Evolutionary conservation across 163 green algal species (phyloP).

Genomic region (Prototheca wickerhamii): DNA sequence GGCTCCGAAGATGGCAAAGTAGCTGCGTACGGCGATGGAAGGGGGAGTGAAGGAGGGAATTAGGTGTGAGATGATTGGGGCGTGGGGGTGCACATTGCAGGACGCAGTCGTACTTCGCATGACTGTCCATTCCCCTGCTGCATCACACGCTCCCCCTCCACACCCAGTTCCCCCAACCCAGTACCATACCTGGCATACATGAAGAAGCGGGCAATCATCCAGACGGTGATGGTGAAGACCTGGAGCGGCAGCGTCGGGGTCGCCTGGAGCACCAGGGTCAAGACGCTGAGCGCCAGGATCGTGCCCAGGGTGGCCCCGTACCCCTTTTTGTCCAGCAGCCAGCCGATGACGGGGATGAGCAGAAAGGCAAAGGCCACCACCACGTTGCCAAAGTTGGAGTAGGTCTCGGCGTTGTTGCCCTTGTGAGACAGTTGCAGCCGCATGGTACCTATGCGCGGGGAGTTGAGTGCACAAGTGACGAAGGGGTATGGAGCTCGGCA

Average conservation of each 20-base stretch:
- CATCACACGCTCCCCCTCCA: too few relatives aligned
- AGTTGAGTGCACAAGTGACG: neutral
- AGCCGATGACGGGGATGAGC: constrained; percentile 47
- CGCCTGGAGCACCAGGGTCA: constrained; percentile 37
- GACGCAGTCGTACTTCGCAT: too few relatives aligned
- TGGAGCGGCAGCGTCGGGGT: constrained; percentile 41
- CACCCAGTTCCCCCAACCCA: neutral
- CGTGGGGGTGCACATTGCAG: too few relatives aligned
- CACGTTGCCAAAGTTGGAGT: constrained; percentile 50
- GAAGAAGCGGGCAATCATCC: constrained; percentile 48
- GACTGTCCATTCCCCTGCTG: too few relatives aligned
- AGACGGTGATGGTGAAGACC: constrained; percentile 40
- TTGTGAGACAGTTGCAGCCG: constrained; percentile 50
- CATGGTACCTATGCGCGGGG: constrained; percentile 22
- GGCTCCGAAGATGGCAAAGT: constrained; percentile 57
- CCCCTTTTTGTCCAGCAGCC: constrained; percentile 53
- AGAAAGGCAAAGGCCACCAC: constrained; percentile 50
- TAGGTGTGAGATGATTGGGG: too few relatives aligned
- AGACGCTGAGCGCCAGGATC: constrained; percentile 44
- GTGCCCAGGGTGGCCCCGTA: constrained; percentile 48
- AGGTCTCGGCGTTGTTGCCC: constrained; percentile 28
- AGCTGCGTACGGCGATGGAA: too few relatives aligned
- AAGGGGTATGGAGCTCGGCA: neutral
- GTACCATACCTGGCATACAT: constrained; percentile 39
- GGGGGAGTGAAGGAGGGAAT: too few relatives aligned